These are phyloP conservation scores for Gigaspora rosea DNA, from an alignment of 192 early-diverging fungal genomes.

Conservation along the genomic window DNA sequence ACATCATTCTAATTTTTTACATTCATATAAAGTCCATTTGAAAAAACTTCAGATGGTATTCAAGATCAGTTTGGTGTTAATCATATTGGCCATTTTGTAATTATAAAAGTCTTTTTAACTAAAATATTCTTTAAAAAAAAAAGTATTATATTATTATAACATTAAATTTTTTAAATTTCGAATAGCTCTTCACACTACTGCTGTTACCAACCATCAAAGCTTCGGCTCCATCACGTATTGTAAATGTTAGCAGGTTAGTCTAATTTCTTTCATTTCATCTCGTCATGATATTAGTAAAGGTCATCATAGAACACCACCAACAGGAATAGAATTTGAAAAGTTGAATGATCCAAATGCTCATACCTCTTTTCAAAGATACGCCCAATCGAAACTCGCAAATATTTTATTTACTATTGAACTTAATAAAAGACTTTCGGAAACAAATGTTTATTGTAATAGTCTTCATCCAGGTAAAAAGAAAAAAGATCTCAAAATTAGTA, in stretches of 20 bases:
- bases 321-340: constrained; percentile 36
- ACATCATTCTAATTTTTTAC: constrained; percentile 2
- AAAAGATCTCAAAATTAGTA: too few relatives aligned
- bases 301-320: constrained; percentile 35
- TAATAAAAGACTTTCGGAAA: constrained; percentile 35
- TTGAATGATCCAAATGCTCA: too few relatives aligned
- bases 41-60: constrained; percentile 36
- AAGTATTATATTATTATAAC: neutral
- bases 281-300: constrained; percentile 38
- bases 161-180: neutral
- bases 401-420: constrained; percentile 54
- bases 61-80: constrained; percentile 31
- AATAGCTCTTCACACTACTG: constrained; percentile 39
- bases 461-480: constrained; percentile 49
- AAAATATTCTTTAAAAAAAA: neutral
- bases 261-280: constrained; percentile 29
- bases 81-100: constrained; percentile 44
- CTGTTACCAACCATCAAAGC: constrained; percentile 45
- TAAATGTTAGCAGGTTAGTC: neutral
- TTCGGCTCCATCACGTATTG: constrained; percentile 19
- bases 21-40: constrained; percentile 39
- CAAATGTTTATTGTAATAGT: neutral
- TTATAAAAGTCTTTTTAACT: neutral
- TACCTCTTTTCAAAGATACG: constrained; percentile 42
- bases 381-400: constrained; percentile 58